A percentile compares a stretch with the other conserved stretches of the same genome.
phyloP scores from a whole-genome alignment of 1,139 yeast genomes.

The Trichomonascaceae sp. region DNA sequence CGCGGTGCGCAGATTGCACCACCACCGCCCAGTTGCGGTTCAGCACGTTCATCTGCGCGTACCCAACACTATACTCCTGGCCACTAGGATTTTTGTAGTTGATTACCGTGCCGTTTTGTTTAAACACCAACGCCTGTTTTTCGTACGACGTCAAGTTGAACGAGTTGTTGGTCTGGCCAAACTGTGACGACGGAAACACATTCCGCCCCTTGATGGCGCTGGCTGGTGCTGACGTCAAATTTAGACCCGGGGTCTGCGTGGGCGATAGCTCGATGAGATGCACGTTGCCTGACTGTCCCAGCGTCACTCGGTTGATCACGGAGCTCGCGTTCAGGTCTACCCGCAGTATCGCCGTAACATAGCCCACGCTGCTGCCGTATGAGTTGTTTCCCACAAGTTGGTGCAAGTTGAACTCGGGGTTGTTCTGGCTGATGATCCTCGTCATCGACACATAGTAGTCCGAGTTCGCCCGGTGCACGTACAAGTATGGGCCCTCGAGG shows the following conservation, averaged over 20 bases:
- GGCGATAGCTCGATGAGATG: conserved; percentile 15
- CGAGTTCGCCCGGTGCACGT: conserved; percentile 7
- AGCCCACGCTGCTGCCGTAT: conserved; percentile 42
- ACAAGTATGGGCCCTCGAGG: conserved; percentile 14
- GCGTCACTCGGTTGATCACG: conserved; percentile 35
- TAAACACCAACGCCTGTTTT: conserved; percentile 24
- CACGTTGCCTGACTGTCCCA: conserved; percentile 26
- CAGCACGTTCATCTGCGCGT: conserved; percentile 38
- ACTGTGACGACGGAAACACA: background rate
- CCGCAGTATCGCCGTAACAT: conserved; percentile 49
- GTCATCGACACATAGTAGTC: conserved; percentile 15
- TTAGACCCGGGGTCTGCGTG: conserved; percentile 6
- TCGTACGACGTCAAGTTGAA: conserved; percentile 9
- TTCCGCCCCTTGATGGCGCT: too few species aligned
- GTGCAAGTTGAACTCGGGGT: conserved; percentile 11
- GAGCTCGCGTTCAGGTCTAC: conserved; percentile 30
- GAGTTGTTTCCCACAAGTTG: conserved; percentile 4
- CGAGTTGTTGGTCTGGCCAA: conserved; percentile 5
- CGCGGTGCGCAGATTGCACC: conserved; percentile 48
- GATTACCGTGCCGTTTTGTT: conserved; percentile 38
- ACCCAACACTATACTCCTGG: conserved; percentile 53
- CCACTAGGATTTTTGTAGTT: conserved; percentile 30
- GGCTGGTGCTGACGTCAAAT: conserved; percentile 7
- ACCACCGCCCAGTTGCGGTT: conserved; percentile 55
- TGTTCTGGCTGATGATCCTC: conserved; percentile 14